Conservation (phyloP, 1,139 yeast species). For the Hansenula sp. region DNA sequence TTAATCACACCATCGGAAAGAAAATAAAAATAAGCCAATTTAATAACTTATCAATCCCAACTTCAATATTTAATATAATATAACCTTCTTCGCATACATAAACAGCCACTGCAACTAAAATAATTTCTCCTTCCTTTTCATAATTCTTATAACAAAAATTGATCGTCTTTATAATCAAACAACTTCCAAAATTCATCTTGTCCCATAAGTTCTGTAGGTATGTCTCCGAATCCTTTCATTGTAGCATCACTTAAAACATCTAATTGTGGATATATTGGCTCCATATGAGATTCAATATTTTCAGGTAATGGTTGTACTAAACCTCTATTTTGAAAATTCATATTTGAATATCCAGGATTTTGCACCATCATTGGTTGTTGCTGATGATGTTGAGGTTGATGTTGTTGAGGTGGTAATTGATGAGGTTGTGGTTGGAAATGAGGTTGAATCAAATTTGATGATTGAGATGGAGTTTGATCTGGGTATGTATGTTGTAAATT, state of each 20-base stretch:
- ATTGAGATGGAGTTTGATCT: neutral
- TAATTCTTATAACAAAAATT: constrained; percentile 8
- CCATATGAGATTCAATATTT: constrained; percentile 1
- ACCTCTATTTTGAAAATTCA: no score
- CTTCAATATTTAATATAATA: no score
- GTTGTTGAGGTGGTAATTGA: constrained; percentile 1
- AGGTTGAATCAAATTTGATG: no score
- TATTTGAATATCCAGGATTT: neutral
- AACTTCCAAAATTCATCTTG: constrained; percentile 22
- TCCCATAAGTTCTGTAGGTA: constrained; percentile 11
- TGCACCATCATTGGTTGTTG: neutral
- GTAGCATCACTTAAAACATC: constrained; percentile 21
- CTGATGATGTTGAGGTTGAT: neutral
- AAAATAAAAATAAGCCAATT: no score
- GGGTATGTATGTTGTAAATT: neutral
- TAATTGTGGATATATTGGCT: constrained; percentile 11
- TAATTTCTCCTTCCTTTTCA: neutral
- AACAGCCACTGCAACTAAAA: no score
- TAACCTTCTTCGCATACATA: no score
- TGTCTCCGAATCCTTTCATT: constrained; percentile 19
- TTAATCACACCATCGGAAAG: no score
- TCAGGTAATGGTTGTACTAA: neutral
- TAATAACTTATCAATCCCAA: no score
- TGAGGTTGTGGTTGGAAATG: constrained; percentile 7
- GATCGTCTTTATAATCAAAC: constrained; percentile 23